Evolutionary conservation across 495 filamentous ascomycete species (phyloP), one percentile per base, ranked within the genome.

Genomic region (Ascodesmis nigricans): DNA sequence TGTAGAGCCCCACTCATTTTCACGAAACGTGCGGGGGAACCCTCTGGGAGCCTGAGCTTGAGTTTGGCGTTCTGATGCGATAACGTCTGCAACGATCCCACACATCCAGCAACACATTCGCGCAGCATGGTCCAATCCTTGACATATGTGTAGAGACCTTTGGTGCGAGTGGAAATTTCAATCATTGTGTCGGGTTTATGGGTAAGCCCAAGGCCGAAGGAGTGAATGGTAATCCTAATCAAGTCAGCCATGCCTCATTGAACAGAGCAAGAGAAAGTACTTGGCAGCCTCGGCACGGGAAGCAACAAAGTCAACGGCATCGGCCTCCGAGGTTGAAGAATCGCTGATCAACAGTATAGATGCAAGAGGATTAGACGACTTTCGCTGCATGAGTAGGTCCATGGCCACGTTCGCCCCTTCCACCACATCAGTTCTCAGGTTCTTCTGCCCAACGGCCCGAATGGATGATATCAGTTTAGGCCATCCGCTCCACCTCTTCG

Each of bases 41-140:
- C 87, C 55, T 99, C 87, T 0, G 87, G 87, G 1, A 99, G 62
- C 26, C 76, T 75, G 22, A 99, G 71, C 61, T 91, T 95, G 31
- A 99, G 65, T 57, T 92, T 95, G 37, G 84, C 87, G 51, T 95
- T 99, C 53, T 95, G 90, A 56, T 99, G 87, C n/a, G 90, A 95
- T 13, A 80, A 74, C 0, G 78, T 81, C 55, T 99, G 87, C 45
- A 95, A 61, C n/a, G 81, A 71, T 25, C 87, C 87, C 22, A 99
- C 57, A 51, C 90, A 95, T 16, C 87, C 87, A 11, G 87, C 90
- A 29, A 95, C 66, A 55, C 90, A 99, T 54, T 99, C 87, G 13
- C 87, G 73, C 21, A 99, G 65, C 83, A 93, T 95, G 87, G 95
- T 99, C 87, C 87, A 99, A 53, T 99, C 87, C 55, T 95, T 95